A percentile compares a stretch with the other conserved stretches of the same genome.
Conservation (phyloP, 1,284 basidiomycete species). For the Pholiota adiposa region DNA sequence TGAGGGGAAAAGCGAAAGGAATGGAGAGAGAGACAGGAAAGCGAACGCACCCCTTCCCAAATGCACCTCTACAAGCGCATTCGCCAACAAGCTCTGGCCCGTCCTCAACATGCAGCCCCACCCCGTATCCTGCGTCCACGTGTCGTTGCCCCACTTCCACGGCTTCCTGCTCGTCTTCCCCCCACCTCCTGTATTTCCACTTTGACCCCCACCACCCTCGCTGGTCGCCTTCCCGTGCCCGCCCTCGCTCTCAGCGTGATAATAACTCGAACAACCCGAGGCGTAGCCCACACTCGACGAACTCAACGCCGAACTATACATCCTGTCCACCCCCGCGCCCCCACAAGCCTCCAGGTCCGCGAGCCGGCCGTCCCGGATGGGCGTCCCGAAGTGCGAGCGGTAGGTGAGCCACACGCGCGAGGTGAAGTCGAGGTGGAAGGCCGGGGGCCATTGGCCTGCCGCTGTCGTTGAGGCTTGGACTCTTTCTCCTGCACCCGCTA, state of each 20-base stretch:
- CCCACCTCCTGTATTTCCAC: too few species aligned
- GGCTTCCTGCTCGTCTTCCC: too few species aligned
- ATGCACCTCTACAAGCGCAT: constrained; percentile 83
- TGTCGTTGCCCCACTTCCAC: constrained; percentile 59
- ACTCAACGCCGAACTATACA: too few species aligned
- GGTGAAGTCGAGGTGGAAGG: constrained; percentile 90
- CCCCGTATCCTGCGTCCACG: constrained; percentile 91
- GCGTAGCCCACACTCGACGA: too few species aligned
- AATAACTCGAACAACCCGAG: too few species aligned
- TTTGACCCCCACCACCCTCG: too few species aligned
- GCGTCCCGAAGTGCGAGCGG: constrained; percentile 79
- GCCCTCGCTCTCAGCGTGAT: too few species aligned
- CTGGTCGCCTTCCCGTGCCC: too few species aligned
- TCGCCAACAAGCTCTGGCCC: constrained; percentile 91
- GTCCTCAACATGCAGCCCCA: constrained; percentile 99
- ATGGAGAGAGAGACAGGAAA: too few species aligned
- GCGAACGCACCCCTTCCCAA: constrained; percentile 89
- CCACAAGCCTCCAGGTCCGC: constrained; percentile 52
- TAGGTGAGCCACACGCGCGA: constrained; percentile 92
- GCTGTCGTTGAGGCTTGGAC: too few species aligned
- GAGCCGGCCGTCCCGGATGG: constrained; percentile 74
- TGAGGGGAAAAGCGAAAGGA: too few species aligned
- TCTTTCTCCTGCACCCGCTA: too few species aligned
- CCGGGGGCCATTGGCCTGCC: constrained; percentile 85
- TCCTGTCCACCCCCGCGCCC: background rate